Percentiles rank a stretch among this genome's conserved stretches.
These are phyloP conservation scores for Aspergillus japonicus DNA, from an alignment of 2,329 filamentous ascomycete genomes.

Conservation along the genomic window DNA sequence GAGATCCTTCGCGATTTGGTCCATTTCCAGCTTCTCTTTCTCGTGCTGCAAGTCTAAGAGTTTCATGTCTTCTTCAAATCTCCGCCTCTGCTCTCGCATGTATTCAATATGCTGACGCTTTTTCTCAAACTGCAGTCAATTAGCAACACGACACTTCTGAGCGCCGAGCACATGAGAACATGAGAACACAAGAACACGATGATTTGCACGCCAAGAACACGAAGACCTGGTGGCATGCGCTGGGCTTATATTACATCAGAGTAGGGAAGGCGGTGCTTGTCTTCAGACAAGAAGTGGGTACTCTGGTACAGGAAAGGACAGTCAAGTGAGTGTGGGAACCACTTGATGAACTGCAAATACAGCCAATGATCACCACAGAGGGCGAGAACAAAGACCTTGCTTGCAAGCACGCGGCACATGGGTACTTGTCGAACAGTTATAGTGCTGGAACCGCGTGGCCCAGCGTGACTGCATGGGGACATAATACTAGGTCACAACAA, in stretches of 20 bases:
- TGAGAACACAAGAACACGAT: background rate
- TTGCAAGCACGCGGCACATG: background rate
- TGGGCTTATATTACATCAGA: background rate
- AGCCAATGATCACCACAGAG: background rate
- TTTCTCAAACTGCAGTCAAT: slow-evolving; percentile 71
- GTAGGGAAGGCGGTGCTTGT: background rate
- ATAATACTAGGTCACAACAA: background rate
- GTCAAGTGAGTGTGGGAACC: background rate
- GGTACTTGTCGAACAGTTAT: background rate
- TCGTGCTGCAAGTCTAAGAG: slow-evolving; percentile 82
- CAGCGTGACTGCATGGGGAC: background rate
- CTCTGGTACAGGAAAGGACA: background rate
- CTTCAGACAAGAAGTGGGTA: background rate
- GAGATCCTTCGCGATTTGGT: slow-evolving; percentile 79
- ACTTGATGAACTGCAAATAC: background rate
- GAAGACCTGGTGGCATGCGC: background rate
- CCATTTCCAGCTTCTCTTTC: slow-evolving; percentile 77
- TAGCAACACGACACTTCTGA: slow-evolving; percentile 37
- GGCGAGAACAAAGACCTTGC: background rate
- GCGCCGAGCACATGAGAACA: background rate
- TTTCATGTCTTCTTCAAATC: slow-evolving; percentile 91
- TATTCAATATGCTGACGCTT: slow-evolving; percentile 91
- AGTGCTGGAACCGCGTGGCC: background rate
- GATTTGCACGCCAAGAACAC: too few relatives aligned
- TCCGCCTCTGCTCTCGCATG: slow-evolving; percentile 81